Evolutionary conservation across 148 eudicot species (phyloP).

Genomic region (Talinum fruticosum): DNA sequence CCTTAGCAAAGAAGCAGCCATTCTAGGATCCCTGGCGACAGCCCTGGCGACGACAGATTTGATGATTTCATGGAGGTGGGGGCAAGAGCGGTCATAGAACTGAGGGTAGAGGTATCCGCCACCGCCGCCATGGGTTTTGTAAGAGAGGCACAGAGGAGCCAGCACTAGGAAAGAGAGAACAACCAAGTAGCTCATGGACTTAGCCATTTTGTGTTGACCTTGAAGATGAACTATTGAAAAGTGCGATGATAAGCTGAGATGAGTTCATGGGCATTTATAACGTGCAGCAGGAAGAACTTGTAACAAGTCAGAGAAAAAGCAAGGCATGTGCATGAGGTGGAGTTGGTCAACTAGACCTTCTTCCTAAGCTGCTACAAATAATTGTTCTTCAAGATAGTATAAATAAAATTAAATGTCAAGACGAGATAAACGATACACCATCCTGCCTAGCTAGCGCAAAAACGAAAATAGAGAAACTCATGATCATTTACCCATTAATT

Average conservation of each 20-base stretch:
- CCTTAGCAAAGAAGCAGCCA: conserved; percentile 60
- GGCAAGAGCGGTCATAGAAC: conserved; percentile 47
- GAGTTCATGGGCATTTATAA: background rate
- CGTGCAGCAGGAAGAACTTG: too few relatives aligned
- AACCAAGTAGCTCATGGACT: conserved; percentile 19
- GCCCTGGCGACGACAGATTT: conserved; percentile 50
- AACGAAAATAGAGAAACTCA: too few relatives aligned
- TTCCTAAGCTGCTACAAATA: background rate
- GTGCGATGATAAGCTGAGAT: background rate
- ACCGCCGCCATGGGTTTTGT: conserved; percentile 20
- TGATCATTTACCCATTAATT: too few relatives aligned
- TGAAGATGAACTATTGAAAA: background rate
- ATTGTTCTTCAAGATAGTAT: background rate
- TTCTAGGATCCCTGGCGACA: conserved; percentile 42
- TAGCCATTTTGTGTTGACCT: conserved; percentile 12
- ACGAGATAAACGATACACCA: too few relatives aligned
- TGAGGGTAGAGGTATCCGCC: conserved; percentile 45
- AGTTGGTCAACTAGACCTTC: background rate
- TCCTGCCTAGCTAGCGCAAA: too few relatives aligned
- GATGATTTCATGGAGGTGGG: conserved; percentile 36
- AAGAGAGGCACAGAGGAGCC: conserved; percentile 24
- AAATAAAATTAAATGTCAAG: background rate
- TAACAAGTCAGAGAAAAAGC: background rate
- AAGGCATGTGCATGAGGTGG: background rate
- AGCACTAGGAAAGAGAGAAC: conserved; percentile 21